phyloP scores from a whole-genome alignment of 108 stramenopile genomes.

The Fragilariopsis cylindrus region DNA sequence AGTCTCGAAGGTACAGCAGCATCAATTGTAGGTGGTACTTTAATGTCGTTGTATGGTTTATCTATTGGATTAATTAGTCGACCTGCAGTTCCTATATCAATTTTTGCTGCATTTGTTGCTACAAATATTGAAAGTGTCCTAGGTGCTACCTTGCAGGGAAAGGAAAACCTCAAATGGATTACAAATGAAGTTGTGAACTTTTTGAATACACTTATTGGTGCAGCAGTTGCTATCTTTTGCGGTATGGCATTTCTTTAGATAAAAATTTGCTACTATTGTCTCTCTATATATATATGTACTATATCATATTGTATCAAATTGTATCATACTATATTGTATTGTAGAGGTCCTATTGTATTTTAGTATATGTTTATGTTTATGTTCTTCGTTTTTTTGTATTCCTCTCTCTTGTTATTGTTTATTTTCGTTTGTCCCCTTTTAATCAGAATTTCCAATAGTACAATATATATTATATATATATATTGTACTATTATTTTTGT shows the following conservation, averaged over 20 bases:
- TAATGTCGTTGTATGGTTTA: conserved; percentile 75
- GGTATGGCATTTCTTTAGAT: conserved; percentile 34
- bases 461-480: too few relatives aligned
- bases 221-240: conserved; percentile 66
- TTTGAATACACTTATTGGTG: conserved; percentile 92
- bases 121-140: conserved; percentile 92
- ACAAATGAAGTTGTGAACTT: conserved; percentile 97
- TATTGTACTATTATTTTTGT: not conserved
- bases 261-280: not conserved
- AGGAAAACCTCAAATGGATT: conserved; percentile 77
- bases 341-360: too few relatives aligned
- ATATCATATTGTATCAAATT: too few relatives aligned
- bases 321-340: too few relatives aligned
- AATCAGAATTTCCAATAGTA: too few relatives aligned
- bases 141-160: conserved; percentile 91
- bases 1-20: conserved; percentile 88
- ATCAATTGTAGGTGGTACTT: conserved; percentile 79
- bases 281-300: too few relatives aligned
- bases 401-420: too few relatives aligned
- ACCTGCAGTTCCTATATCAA: conserved; percentile 52
- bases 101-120: conserved; percentile 85
- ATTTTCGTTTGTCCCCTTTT: too few relatives aligned
- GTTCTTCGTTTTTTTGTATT: too few relatives aligned
- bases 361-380: too few relatives aligned
- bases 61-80: conserved; percentile 49